Conservation (phyloP, 176 grass and related monocot genomes). For the Hordeum marinum region DNA sequence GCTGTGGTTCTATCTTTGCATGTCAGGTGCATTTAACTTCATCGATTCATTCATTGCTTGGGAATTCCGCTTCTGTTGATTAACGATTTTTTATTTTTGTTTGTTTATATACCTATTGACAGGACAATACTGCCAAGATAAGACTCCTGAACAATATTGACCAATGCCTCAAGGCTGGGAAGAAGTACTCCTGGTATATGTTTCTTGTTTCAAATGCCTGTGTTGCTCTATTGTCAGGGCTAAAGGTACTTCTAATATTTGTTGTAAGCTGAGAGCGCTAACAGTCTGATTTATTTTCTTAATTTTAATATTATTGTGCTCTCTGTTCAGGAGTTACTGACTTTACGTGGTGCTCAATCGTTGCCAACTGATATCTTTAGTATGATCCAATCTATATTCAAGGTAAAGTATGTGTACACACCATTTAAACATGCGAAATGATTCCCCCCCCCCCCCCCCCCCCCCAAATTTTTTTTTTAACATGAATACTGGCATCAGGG, state of each 20-base stretch:
- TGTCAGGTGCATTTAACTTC: slow-evolving; percentile 57
- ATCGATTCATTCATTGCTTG: slow-evolving; percentile 6
- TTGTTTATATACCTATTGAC: slow-evolving; percentile 23
- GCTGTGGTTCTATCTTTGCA: slow-evolving; percentile 90
- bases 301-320: slow-evolving; percentile 18
- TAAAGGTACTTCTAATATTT: slow-evolving; percentile 65
- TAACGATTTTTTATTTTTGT: slow-evolving; percentile 11
- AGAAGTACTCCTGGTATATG: slow-evolving; percentile 68
- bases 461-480: slow-evolving; percentile 13
- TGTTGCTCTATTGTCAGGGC: slow-evolving; percentile 73
- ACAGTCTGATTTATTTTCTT: slow-evolving; percentile 5
- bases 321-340: slow-evolving; percentile 51
- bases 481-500: slow-evolving; percentile 44
- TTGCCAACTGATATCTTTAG: slow-evolving; percentile 66
- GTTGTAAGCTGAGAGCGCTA: slow-evolving; percentile 3
- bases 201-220: slow-evolving; percentile 82
- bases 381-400: slow-evolving; percentile 73
- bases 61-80: neutral
- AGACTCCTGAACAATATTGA: slow-evolving; percentile 76
- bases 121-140: slow-evolving; percentile 82
- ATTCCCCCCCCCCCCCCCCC: neutral
- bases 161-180: slow-evolving; percentile 68
- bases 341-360: slow-evolving; percentile 56
- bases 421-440: neutral
- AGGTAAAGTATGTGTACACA: slow-evolving; percentile 30